phyloP scores from a whole-genome alignment of 805 yeast genomes.

The Starmerella davenportii region DNA sequence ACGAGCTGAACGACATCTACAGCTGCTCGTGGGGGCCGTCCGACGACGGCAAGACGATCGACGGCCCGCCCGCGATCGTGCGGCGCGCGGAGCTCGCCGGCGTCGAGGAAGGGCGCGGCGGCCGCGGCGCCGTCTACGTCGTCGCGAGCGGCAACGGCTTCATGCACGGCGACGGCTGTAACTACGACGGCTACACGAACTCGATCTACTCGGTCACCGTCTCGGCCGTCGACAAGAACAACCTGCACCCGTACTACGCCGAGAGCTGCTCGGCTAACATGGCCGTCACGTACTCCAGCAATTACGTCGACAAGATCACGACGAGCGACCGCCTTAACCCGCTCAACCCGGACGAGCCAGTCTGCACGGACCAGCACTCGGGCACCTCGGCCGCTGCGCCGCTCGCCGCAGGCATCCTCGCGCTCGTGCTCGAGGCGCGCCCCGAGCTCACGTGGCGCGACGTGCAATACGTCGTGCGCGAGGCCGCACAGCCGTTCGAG shows the following conservation, averaged over 20 bases:
- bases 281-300: conserved; percentile 85
- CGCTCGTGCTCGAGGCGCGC: conserved; percentile 64
- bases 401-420: conserved; percentile 86
- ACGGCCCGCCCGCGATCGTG: conserved; percentile 65
- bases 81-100: conserved; percentile 74
- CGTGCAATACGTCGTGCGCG: conserved; percentile 64
- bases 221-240: conserved; percentile 78
- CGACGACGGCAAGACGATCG: conserved; percentile 76
- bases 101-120: conserved; percentile 57
- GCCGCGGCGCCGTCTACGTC: conserved; percentile 75
- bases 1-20: conserved; percentile 77
- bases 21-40: conserved; percentile 98
- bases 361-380: conserved; percentile 64
- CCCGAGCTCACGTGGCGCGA: conserved; percentile 92
- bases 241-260: conserved; percentile 72
- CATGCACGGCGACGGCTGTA: conserved; percentile 66
- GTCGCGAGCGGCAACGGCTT: conserved; percentile 97
- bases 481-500: conserved; percentile 51
- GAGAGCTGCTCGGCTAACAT: conserved; percentile 90
- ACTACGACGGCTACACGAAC: conserved; percentile 93
- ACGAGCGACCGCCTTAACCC: conserved; percentile 33
- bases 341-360: conserved; percentile 10
- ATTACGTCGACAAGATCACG: conserved; percentile 73
- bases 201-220: conserved; percentile 88
- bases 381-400: conserved; percentile 99